Conservation (phyloP, 257 asterid genomes). For the Solanum corneliomulleri region DNA sequence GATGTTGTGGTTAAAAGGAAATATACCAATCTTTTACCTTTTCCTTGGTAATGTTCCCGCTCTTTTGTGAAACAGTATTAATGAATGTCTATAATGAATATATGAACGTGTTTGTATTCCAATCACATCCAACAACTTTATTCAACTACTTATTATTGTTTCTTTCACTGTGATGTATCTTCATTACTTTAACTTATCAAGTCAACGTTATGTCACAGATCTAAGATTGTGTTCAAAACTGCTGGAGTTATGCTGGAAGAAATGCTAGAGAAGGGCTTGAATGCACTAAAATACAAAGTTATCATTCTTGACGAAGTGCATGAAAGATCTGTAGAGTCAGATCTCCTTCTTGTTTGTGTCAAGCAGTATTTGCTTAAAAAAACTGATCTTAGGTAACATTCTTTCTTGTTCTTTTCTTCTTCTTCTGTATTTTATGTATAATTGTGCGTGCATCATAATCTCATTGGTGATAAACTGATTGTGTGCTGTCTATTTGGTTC, state of each 20-base stretch:
- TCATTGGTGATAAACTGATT: not conserved
- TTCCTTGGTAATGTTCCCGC: not conserved
- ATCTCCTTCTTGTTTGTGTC: constrained; percentile 87
- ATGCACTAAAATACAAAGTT: constrained; percentile 86
- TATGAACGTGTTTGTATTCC: not conserved
- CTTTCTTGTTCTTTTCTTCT: not conserved
- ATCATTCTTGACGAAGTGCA: constrained; percentile 95
- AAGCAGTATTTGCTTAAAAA: constrained; percentile 78
- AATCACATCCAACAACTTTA: not conserved
- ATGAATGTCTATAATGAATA: not conserved
- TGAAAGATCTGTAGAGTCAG: constrained; percentile 98
- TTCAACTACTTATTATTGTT: not conserved
- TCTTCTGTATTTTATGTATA: not conserved
- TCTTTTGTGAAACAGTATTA: not conserved
- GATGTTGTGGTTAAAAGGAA: not conserved
- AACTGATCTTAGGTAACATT: constrained; percentile 48
- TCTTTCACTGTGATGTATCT: not conserved
- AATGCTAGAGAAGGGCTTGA: constrained; percentile 86
- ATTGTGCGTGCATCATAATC: not conserved
- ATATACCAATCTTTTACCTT: not conserved
- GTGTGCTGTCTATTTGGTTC: constrained; percentile 6
- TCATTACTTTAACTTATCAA: constrained; percentile 1
- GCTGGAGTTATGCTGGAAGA: constrained; percentile 98
- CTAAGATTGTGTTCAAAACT: constrained; percentile 90
- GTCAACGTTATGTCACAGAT: constrained; percentile 29